Percentiles rank a stretch among this genome's conserved stretches.
phyloP scores from a whole-genome alignment of 371 early-diverging fungal species.

The Circinella minor region DNA sequence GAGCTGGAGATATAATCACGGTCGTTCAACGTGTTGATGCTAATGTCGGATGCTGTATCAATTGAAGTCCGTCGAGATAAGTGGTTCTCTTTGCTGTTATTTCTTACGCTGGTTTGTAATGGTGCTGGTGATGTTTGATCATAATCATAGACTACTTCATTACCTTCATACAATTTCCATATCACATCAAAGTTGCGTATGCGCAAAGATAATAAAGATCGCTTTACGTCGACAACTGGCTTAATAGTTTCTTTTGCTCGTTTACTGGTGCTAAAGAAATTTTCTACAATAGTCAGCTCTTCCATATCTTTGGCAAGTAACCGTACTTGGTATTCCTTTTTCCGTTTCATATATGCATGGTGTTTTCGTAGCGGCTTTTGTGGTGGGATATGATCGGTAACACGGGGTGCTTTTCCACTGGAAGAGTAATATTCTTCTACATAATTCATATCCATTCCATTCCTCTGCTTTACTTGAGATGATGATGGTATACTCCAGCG shows the following conservation, averaged over 20 bases:
- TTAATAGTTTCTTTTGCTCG: constrained; percentile 35
- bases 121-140: constrained; percentile 15
- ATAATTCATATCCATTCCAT: constrained; percentile 37
- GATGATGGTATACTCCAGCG: constrained; percentile 2
- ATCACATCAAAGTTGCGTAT: constrained; percentile 62
- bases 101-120: neutral
- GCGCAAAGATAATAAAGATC: constrained; percentile 52
- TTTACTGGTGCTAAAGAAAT: constrained; percentile 58
- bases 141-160: constrained; percentile 50
- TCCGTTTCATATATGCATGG: constrained; percentile 9
- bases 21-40: neutral
- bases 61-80: constrained; percentile 20
- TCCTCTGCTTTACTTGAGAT: neutral
- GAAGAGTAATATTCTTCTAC: constrained; percentile 59
- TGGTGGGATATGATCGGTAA: constrained; percentile 15
- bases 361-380: constrained; percentile 37
- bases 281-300: constrained; percentile 59
- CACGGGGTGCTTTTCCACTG: neutral
- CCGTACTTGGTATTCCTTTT: constrained; percentile 35
- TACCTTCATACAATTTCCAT: constrained; percentile 71
- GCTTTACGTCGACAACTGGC: constrained; percentile 27
- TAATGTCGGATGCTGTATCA: constrained; percentile 9
- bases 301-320: constrained; percentile 33
- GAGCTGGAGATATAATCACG: neutral
- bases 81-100: constrained; percentile 1